A percentile compares a stretch with the other conserved stretches of the same genome.
phyloP scores from a whole-genome alignment of 2,329 filamentous ascomycete genomes.

The Exophiala sp. region DNA sequence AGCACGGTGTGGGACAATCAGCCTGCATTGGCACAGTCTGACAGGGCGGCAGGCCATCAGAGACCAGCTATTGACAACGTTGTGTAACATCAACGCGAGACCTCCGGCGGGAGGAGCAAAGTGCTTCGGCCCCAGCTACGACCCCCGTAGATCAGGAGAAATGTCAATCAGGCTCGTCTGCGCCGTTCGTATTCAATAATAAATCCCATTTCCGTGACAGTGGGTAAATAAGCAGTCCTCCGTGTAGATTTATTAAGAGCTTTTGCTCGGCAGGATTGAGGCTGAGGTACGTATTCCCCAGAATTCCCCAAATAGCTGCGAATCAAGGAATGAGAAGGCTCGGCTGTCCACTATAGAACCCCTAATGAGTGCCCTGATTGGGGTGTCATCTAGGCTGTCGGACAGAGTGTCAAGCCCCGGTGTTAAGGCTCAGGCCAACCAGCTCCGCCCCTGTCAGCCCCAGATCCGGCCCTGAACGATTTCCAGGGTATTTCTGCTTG shows the following conservation, averaged over 20 bases:
- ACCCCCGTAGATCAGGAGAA: too few relatives aligned
- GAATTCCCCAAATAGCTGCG: conserved; percentile 17
- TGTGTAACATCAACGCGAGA: too few relatives aligned
- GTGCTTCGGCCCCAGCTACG: too few relatives aligned
- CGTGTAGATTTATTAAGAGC: background rate
- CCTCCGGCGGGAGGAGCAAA: too few relatives aligned
- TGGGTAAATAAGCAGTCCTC: background rate
- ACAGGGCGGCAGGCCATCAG: too few relatives aligned
- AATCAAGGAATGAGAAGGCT: conserved; percentile 1
- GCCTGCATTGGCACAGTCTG: too few relatives aligned
- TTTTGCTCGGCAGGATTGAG: background rate
- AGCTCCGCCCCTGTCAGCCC: background rate
- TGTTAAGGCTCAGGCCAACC: background rate
- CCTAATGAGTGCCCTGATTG: conserved; percentile 3
- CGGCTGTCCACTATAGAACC: background rate
- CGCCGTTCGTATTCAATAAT: too few relatives aligned
- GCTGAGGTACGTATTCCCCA: conserved; percentile 9
- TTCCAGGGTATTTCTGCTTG: background rate
- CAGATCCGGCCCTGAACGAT: background rate
- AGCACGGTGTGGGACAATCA: too few relatives aligned
- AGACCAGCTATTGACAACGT: too few relatives aligned
- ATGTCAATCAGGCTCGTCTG: too few relatives aligned
- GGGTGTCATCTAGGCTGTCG: conserved; percentile 2
- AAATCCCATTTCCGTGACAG: too few relatives aligned
- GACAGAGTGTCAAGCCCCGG: background rate